Conservation (phyloP, 208 protist species). For the Leishmania arabica region DNA sequence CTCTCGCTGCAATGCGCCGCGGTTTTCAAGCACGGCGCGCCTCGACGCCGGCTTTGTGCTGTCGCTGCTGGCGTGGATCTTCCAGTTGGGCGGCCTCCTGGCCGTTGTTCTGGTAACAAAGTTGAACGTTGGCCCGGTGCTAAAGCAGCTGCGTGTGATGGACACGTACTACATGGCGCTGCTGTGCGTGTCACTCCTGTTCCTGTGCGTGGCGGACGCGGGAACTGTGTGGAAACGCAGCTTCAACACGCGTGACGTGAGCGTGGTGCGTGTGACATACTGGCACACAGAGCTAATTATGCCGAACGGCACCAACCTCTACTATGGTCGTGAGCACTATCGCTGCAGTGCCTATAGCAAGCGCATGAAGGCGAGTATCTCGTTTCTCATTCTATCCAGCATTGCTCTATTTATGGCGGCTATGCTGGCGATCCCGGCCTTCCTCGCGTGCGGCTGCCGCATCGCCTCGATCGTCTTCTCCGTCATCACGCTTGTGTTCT, state of each 20-base stretch:
- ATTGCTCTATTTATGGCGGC: constrained; percentile 38
- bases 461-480: constrained; percentile 39
- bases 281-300: constrained; percentile 68
- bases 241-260: constrained; percentile 40
- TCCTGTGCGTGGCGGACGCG: constrained; percentile 47
- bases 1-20: constrained; percentile 39
- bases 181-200: constrained; percentile 34
- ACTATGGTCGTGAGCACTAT: constrained; percentile 48
- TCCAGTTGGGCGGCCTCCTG: constrained; percentile 46
- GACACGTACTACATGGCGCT: constrained; percentile 56
- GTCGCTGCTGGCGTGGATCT: constrained; percentile 51
- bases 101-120: constrained; percentile 43
- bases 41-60: constrained; percentile 66
- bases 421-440: constrained; percentile 44
- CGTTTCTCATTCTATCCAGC: constrained; percentile 54
- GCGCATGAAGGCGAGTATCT: constrained; percentile 67
- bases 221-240: constrained; percentile 56
- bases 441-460: constrained; percentile 39
- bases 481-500: constrained; percentile 37
- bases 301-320: constrained; percentile 37
- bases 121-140: constrained; percentile 54
- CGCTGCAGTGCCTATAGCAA: constrained; percentile 53
- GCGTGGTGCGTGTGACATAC: constrained; percentile 60
- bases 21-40: constrained; percentile 32
- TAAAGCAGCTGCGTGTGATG: constrained; percentile 48